Base-by-base conservation (phyloP, 2,329 filamentous ascomycete genomes). In the Alternaria alternata region DNA sequence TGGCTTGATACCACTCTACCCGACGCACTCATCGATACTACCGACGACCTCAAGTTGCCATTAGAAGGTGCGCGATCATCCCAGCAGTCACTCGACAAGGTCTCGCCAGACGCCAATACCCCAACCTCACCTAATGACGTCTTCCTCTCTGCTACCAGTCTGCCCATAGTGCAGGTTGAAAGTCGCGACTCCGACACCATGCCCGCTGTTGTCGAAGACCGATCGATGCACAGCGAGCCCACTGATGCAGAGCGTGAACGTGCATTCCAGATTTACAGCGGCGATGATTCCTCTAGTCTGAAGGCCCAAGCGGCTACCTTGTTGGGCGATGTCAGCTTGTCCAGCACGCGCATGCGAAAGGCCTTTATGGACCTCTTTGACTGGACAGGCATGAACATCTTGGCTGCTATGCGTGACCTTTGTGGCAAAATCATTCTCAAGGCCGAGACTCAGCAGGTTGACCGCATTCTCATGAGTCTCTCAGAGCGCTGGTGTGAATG, bases 301-400 rank as follows among this genome's bases (percentile, higher is more conserved):
- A 93, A 92, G 72, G 88, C 90, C 32, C 90, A 91, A 74, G 93
- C 94, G 16, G 93, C 94, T 26, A 87, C 93, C 28, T 96, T 93
- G 89, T 89, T 97, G 79, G 95, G 95, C 68, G 92, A 95, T 66
- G 76, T 81, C 26, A 85, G 84, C 14, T 76, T 82, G 7, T 81
- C 84, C 43, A 86, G 86, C 68, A 80, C 80, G 42, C 80, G 81
- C 57, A 81, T 86, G n/a, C 80, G 88, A 49, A 84, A 84, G 66
- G 94, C 94, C 0, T 99, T 97, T 78, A 96, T 99, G 91, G 89
- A 93, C 62, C 82, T 97, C 11, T 97, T 94, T 75, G 90, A 97
- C 75, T 98, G 95, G 81, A 83, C 87, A 7, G 90, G 90, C 69
- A 85, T 91, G 72, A 96, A 92, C 76, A 90, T 98, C 48, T 84